These are phyloP conservation scores for Aspergillus nanangensis DNA, from an alignment of 495 filamentous ascomycete species.

Conservation along the genomic window DNA sequence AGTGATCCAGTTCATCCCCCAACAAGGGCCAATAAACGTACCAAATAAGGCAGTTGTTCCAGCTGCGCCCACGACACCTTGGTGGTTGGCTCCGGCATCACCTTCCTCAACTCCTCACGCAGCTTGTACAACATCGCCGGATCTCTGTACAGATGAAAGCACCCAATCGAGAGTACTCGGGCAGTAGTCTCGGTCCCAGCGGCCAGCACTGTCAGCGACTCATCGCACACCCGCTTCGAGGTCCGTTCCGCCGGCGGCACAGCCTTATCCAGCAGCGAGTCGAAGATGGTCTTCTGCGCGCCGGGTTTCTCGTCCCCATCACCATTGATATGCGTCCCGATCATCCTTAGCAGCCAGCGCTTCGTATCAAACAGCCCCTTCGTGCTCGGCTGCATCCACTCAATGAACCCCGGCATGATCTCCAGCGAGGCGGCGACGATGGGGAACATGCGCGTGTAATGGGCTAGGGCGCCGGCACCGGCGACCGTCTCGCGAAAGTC, in stretches of 20 bases:
- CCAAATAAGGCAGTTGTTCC: slow-evolving; percentile 49
- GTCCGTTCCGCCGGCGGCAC: slow-evolving; percentile 19
- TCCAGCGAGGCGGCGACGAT: slow-evolving; percentile 12
- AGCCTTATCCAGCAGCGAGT: slow-evolving; percentile 15
- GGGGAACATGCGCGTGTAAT: slow-evolving; percentile 26
- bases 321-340: too few relatives aligned
- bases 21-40: slow-evolving; percentile 1
- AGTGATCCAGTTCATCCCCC: not conserved
- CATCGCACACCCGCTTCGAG: slow-evolving; percentile 30
- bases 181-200: slow-evolving; percentile 45
- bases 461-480: slow-evolving; percentile 13
- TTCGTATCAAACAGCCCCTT: slow-evolving; percentile 8
- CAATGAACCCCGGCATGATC: slow-evolving; percentile 3
- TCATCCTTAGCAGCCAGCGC: too few relatives aligned
- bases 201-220: slow-evolving; percentile 29
- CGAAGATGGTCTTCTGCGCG: slow-evolving; percentile 13
- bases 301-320: too few relatives aligned
- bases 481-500: slow-evolving; percentile 16
- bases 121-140: slow-evolving; percentile 13
- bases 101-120: slow-evolving; percentile 24
- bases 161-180: slow-evolving; percentile 14
- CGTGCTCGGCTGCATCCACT: slow-evolving; percentile 19
- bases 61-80: slow-evolving; percentile 34
- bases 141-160: slow-evolving; percentile 18
- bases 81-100: slow-evolving; percentile 20